Evolutionary conservation across 257 asterid genomes (phyloP).

Genomic region (Capsicum rhomboideum): DNA sequence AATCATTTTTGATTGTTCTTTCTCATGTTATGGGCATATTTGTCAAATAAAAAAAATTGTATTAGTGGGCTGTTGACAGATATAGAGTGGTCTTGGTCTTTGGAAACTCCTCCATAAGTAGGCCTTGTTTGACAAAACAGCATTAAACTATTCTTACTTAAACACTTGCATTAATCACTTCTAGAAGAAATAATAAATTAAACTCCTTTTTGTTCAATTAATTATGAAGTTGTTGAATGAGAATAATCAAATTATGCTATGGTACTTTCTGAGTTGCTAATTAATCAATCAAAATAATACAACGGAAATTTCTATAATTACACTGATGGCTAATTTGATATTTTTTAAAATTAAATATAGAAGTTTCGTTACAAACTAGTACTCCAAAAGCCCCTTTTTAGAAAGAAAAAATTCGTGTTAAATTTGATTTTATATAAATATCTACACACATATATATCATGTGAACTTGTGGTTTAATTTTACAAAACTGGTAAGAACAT

Average conservation of each 20-base stretch:
- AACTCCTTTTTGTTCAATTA: neutral
- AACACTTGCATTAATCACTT: neutral
- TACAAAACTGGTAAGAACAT: too few relatives aligned
- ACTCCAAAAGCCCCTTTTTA: too few relatives aligned
- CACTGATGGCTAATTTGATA: too few relatives aligned
- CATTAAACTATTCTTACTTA: neutral
- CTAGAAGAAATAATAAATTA: neutral
- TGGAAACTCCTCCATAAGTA: neutral
- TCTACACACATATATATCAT: too few relatives aligned
- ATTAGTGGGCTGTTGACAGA: neutral
- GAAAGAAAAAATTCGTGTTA: too few relatives aligned
- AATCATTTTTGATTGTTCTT: neutral
- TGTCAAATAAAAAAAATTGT: neutral
- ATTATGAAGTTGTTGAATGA: neutral
- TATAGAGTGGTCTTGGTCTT: neutral
- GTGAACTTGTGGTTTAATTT: too few relatives aligned
- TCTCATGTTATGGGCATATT: neutral
- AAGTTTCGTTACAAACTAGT: too few relatives aligned
- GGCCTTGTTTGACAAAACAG: neutral
- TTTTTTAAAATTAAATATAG: too few relatives aligned
- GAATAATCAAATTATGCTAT: neutral
- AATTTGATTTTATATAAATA: too few relatives aligned
- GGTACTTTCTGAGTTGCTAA: too few relatives aligned
- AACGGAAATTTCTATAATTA: neutral
- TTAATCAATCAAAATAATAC: neutral